phyloP scores from a whole-genome alignment of 208 protist species.

The Blechomonas ayalai region DNA sequence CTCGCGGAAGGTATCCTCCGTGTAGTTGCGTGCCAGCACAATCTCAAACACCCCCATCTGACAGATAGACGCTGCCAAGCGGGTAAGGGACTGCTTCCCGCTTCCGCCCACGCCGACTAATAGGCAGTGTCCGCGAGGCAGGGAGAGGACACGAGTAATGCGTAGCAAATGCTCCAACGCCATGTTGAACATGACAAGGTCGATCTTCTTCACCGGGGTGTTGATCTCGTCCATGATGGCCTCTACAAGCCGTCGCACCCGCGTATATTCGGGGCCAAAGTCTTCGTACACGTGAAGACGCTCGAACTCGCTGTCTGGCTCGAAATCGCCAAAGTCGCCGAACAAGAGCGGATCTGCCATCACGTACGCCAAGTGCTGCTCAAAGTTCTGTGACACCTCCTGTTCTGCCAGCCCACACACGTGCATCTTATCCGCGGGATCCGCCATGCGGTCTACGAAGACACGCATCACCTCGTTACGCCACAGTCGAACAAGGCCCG shows the following conservation, averaged over 20 bases:
- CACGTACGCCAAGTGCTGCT: slow-evolving; percentile 31
- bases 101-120: slow-evolving; percentile 97
- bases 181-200: slow-evolving; percentile 99
- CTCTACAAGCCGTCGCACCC: slow-evolving; percentile 86
- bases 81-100: slow-evolving; percentile 97
- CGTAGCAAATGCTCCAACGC: slow-evolving; percentile 96
- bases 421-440: slow-evolving; percentile 87
- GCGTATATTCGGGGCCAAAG: slow-evolving; percentile 74
- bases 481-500: slow-evolving; percentile 93
- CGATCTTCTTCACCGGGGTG: slow-evolving; percentile 85
- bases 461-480: slow-evolving; percentile 96
- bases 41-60: slow-evolving; percentile 96
- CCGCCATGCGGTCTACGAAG: slow-evolving; percentile 97
- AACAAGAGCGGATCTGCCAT: slow-evolving; percentile 92
- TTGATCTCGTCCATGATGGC: slow-evolving; percentile 94
- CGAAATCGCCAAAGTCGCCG: slow-evolving; percentile 94
- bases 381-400: slow-evolving; percentile 77
- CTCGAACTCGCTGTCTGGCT: slow-evolving; percentile 68
- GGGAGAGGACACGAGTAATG: slow-evolving; percentile 94
- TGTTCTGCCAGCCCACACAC: slow-evolving; percentile 75
- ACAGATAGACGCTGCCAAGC: slow-evolving; percentile 92
- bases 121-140: slow-evolving; percentile 95
- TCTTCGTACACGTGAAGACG: slow-evolving; percentile 91
- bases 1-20: slow-evolving; percentile 95
- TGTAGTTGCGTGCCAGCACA: slow-evolving; percentile 95